These are phyloP conservation scores for Metarhizium anisopliae DNA, from an alignment of 2,329 filamentous ascomycete genomes.

Conservation along the genomic window DNA sequence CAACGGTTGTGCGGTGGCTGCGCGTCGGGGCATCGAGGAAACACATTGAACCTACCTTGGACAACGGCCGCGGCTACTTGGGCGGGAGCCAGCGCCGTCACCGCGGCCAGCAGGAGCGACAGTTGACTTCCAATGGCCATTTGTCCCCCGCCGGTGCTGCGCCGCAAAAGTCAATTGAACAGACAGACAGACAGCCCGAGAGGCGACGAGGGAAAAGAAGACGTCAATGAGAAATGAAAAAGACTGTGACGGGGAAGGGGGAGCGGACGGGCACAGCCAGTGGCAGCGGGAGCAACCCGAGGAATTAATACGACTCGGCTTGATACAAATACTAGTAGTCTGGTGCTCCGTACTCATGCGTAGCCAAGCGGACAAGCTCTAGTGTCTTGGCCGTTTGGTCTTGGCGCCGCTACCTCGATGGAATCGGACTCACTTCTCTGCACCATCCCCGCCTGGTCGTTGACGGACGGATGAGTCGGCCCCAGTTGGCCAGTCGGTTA, in stretches of 20 bases:
- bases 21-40: too few species aligned
- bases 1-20: too few species aligned
- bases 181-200: not conserved
- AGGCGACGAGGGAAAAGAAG: not conserved
- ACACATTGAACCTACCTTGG: not conserved
- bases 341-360: not conserved
- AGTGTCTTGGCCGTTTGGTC: not conserved
- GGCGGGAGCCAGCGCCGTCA: slow-evolving; percentile 2
- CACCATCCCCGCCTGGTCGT: too few species aligned
- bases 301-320: not conserved
- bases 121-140: slow-evolving; percentile 8
- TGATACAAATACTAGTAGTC: too few species aligned
- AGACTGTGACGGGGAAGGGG: not conserved
- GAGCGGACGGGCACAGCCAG: too few species aligned
- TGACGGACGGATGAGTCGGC: too few species aligned
- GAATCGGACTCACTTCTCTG: too few species aligned
- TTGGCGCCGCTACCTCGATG: too few species aligned
- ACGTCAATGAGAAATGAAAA: not conserved
- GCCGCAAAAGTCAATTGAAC: not conserved
- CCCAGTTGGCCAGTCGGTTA: too few species aligned
- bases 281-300: not conserved
- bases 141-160: not conserved
- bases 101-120: slow-evolving; percentile 10
- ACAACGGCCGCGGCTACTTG: not conserved
- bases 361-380: not conserved